A percentile compares a stretch with the other conserved stretches of the same genome.
phyloP scores from a whole-genome alignment of 2,329 filamentous ascomycete species.

The Aspergillus sergii region DNA sequence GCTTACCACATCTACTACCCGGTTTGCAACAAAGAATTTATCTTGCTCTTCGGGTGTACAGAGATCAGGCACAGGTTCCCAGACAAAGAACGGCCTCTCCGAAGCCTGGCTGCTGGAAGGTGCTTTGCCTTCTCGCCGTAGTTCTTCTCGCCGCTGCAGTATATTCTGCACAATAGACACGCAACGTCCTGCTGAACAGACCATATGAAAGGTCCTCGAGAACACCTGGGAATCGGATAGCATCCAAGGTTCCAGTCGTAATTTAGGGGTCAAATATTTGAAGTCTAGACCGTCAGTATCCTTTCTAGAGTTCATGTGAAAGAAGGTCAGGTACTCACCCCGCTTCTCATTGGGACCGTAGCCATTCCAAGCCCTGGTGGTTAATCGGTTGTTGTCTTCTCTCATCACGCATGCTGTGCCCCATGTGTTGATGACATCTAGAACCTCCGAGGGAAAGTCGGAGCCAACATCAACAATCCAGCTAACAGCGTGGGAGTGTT shows the following conservation, averaged over 20 bases:
- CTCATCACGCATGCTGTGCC: conserved; percentile 72
- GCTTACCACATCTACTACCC: conserved; percentile 62
- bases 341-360: conserved; percentile 73
- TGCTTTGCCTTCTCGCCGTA: conserved; percentile 30
- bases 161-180: conserved; percentile 76
- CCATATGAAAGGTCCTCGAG: conserved; percentile 81
- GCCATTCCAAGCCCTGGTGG: conserved; percentile 90
- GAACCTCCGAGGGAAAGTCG: conserved; percentile 75
- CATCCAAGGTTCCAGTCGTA: conserved; percentile 73
- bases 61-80: conserved; percentile 92
- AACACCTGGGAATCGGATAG: conserved; percentile 68
- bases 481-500: conserved; percentile 68
- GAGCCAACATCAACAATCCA: conserved; percentile 91
- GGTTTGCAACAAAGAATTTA: conserved; percentile 56
- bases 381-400: conserved; percentile 66
- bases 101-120: conserved; percentile 37
- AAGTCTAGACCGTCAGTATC: conserved; percentile 58
- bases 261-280: conserved; percentile 83
- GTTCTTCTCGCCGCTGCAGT: conserved; percentile 51
- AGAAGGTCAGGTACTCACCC: conserved; percentile 36
- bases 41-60: conserved; percentile 69
- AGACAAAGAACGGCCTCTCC: conserved; percentile 74
- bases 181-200: conserved; percentile 78
- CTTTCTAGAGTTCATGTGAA: neutral
- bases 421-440: conserved; percentile 70